phyloP scores from a whole-genome alignment of 768 basidiomycete species.

The Podaxis sp. region DNA sequence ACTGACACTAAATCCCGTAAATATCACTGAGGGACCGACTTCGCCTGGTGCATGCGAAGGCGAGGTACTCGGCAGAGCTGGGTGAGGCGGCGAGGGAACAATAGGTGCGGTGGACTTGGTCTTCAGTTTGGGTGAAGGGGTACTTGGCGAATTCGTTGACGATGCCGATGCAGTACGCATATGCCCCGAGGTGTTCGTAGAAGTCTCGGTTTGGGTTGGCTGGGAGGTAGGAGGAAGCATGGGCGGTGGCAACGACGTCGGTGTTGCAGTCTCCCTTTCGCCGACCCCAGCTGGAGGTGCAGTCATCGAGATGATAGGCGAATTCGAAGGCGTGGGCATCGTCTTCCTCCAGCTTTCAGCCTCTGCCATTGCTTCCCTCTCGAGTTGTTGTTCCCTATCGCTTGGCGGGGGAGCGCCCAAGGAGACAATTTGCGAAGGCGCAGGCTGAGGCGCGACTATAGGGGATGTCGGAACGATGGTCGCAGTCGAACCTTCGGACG shows the following conservation, averaged over 20 bases:
- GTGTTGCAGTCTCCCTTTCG: slow-evolving; percentile 14
- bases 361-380: slow-evolving; percentile 21
- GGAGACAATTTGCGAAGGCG: slow-evolving; percentile 24
- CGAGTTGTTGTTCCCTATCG: slow-evolving; percentile 16
- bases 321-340: slow-evolving; percentile 64
- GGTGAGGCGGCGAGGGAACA: slow-evolving; percentile 15
- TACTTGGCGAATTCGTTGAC: not conserved
- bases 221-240: not conserved
- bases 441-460: slow-evolving; percentile 24
- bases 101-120: slow-evolving; percentile 6
- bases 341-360: slow-evolving; percentile 28
- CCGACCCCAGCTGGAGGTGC: slow-evolving; percentile 24
- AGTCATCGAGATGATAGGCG: slow-evolving; percentile 38
- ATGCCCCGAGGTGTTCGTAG: not conserved
- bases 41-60: slow-evolving; percentile 14
- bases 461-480: slow-evolving; percentile 11
- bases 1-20: not conserved
- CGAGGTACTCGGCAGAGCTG: slow-evolving; percentile 17
- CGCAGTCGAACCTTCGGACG: slow-evolving; percentile 15
- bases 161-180: slow-evolving; percentile 3
- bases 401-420: slow-evolving; percentile 20
- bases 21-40: slow-evolving; percentile 1
- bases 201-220: not conserved
- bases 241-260: slow-evolving; percentile 12
- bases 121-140: not conserved